Conservation (phyloP, 306 rosid genomes). For the Vicia villosa region DNA sequence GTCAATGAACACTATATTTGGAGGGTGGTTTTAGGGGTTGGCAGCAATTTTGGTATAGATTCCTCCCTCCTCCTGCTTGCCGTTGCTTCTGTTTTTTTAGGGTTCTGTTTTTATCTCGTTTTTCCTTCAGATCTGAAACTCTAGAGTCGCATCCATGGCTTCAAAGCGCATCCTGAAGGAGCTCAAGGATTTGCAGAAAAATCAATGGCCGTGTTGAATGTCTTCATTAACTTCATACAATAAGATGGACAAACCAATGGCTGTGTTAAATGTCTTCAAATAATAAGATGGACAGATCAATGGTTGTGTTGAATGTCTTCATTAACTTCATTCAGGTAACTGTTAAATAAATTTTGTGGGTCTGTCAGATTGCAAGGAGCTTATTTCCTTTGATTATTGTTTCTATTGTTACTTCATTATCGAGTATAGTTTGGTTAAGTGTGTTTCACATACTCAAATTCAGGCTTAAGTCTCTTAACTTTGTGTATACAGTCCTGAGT, state of each 20-base stretch:
- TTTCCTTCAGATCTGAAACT: conserved; percentile 38
- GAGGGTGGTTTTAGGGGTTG: no score
- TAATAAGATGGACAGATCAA: conserved; percentile 69
- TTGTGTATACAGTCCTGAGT: not conserved
- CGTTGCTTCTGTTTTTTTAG: no score
- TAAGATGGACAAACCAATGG: no score
- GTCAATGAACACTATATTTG: no score
- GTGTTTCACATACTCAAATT: no score
- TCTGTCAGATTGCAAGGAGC: not conserved
- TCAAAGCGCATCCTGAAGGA: conserved; percentile 80
- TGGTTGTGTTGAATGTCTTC: conserved; percentile 76
- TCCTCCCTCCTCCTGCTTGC: no score
- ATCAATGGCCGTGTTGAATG: no score
- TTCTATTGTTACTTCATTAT: conserved; percentile 23
- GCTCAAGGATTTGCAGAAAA: conserved; percentile 79
- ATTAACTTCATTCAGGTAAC: conserved; percentile 80
- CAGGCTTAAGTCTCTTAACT: not conserved
- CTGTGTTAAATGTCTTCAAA: no score
- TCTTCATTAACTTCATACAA: no score
- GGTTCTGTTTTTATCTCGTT: conserved; percentile 11
- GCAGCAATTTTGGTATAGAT: no score
- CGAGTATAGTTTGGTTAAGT: conserved; percentile 16
- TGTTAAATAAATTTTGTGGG: conserved; percentile 9
- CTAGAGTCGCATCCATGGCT: conserved; percentile 46
- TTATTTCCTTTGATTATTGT: conserved; percentile 23